Conservation (phyloP, 352 stramenopile genomes). For the Globisporangium alternatum region DNA sequence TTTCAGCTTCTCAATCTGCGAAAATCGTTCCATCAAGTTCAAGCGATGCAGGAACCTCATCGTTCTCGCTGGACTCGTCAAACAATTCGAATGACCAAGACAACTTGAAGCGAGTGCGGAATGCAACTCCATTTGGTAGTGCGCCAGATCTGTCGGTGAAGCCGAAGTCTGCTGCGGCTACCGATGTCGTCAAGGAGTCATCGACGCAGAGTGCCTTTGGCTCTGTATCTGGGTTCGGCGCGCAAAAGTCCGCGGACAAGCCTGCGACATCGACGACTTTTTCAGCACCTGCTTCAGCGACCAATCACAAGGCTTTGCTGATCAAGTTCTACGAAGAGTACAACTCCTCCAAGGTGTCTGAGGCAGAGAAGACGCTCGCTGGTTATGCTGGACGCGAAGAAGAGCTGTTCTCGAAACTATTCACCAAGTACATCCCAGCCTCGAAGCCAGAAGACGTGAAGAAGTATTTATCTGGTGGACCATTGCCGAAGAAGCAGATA, state of each 20-base stretch:
- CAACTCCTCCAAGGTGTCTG: conserved; percentile 43
- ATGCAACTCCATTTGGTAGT: conserved; percentile 3
- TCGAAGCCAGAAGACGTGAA: conserved; percentile 58
- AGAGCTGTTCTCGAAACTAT: conserved; percentile 56
- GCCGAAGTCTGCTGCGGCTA: conserved; percentile 11
- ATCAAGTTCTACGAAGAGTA: conserved; percentile 64
- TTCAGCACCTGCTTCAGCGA: not conserved
- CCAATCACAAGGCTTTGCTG: conserved; percentile 50
- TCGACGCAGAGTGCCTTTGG: conserved; percentile 22
- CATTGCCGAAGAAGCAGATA: conserved; percentile 34
- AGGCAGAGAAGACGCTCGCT: conserved; percentile 48
- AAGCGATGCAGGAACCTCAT: not conserved
- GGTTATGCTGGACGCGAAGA: conserved; percentile 60
- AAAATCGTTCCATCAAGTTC: conserved; percentile 4
- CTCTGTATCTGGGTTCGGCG: conserved; percentile 24
- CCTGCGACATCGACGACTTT: conserved; percentile 13
- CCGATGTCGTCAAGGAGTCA: conserved; percentile 1
- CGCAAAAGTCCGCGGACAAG: conserved; percentile 8
- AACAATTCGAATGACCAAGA: conserved; percentile 11
- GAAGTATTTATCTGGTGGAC: conserved; percentile 55
- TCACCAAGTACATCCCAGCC: conserved; percentile 53
- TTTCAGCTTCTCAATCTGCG: not conserved
- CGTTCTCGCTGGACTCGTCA: conserved; percentile 16
- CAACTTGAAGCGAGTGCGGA: conserved; percentile 1
- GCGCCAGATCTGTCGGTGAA: not conserved